Evolutionary conservation across 1,139 yeast species (phyloP).

Genomic region (Yamadazyma dendronema): DNA sequence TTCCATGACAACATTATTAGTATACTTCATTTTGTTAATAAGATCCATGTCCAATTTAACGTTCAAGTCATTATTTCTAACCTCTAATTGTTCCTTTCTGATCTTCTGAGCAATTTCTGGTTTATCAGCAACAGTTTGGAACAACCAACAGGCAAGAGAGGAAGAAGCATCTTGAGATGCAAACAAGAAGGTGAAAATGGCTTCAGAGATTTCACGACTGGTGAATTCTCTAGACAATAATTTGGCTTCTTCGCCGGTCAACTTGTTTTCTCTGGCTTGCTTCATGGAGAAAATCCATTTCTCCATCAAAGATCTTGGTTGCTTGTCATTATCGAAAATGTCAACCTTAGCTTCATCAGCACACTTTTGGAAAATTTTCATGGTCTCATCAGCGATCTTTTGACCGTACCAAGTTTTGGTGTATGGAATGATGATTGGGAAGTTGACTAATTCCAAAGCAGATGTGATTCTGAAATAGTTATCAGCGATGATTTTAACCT

Average conservation of each 20-base stretch:
- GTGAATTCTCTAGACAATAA: conserved; percentile 77
- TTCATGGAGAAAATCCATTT: conserved; percentile 89
- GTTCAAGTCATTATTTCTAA: conserved; percentile 73
- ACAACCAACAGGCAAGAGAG: conserved; percentile 97
- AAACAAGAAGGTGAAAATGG: conserved; percentile 90
- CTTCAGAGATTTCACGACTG: conserved; percentile 91
- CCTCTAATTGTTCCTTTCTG: conserved; percentile 85
- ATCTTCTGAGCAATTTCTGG: conserved; percentile 84
- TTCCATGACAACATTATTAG: conserved; percentile 88
- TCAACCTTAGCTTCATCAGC: conserved; percentile 82
- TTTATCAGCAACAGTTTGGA: conserved; percentile 92
- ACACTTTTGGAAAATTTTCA: conserved; percentile 85
- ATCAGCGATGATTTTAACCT: conserved; percentile 83
- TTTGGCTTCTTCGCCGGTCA: conserved; percentile 48
- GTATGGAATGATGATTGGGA: conserved; percentile 92
- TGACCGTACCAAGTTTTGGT: conserved; percentile 98
- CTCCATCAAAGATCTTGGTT: conserved; percentile 88
- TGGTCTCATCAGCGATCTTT: conserved; percentile 87
- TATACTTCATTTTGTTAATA: conserved; percentile 83
- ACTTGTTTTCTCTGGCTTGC: conserved; percentile 59
- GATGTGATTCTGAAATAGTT: conserved; percentile 89
- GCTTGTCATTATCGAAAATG: conserved; percentile 69
- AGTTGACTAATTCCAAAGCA: conserved; percentile 93
- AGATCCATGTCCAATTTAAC: conserved; percentile 64
- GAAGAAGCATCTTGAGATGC: conserved; percentile 99